Conservation (phyloP, 192 early-diverging fungal genomes). For the Entomortierella chlamydospora region DNA sequence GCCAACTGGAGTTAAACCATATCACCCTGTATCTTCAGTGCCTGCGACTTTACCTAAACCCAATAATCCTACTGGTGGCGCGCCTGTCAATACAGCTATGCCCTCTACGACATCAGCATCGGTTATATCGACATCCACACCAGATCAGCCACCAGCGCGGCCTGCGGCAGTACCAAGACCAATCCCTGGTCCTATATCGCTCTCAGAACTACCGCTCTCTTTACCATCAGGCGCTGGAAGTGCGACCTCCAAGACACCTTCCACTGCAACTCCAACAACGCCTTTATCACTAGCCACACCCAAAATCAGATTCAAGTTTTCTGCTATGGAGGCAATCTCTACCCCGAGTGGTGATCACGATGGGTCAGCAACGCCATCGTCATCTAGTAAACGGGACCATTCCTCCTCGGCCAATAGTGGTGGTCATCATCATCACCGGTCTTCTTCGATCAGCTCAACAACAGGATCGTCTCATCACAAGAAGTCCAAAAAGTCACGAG, state of each 20-base stretch:
- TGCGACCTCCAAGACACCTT: conserved; percentile 1
- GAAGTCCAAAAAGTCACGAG: conserved; percentile 42
- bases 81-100: too few species aligned
- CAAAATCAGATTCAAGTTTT: conserved; percentile 54
- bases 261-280: conserved; percentile 23
- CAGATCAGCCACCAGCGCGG: background rate
- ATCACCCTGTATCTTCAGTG: background rate
- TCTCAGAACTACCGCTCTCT: conserved; percentile 35
- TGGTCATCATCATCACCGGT: conserved; percentile 10
- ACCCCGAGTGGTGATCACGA: conserved; percentile 14
- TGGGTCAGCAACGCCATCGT: background rate
- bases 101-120: background rate
- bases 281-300: conserved; percentile 29
- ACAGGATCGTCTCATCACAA: conserved; percentile 43
- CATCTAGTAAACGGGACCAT: conserved; percentile 25
- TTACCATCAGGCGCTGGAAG: conserved; percentile 11
- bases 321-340: conserved; percentile 12
- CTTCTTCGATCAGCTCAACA: conserved; percentile 29
- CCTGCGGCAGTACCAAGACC: conserved; percentile 2
- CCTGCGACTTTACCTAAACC: too few species aligned
- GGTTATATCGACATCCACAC: background rate
- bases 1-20: background rate
- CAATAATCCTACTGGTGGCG: too few species aligned
- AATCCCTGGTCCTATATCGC: conserved; percentile 31
- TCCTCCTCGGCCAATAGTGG: conserved; percentile 13